Evolutionary conservation across 306 rosid species (phyloP), one percentile per base, ranked within the genome.

Genomic region (Psophocarpus tetragonolobus): DNA sequence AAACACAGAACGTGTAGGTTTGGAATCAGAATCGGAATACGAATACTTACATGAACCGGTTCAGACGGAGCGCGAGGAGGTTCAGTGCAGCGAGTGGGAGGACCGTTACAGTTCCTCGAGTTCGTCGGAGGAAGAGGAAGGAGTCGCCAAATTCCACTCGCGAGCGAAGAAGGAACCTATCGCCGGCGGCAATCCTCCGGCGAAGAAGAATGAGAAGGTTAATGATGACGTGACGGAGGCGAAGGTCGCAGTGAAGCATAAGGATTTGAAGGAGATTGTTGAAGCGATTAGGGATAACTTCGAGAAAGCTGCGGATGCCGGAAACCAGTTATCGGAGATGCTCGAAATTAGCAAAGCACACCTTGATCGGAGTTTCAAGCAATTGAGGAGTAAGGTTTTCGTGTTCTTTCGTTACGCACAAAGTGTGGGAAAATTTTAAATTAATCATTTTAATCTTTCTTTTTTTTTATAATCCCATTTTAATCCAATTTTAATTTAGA

Each of bases 21-120:
- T 33, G 5, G 64, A 47, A 15, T 56, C 75, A 4, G 85, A 82
- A 5, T 81, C 66, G 2, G 76, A 81, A 58, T n/a, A 53, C 15
- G 56, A 60, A 56, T 68, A 26, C 42, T 56, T 54, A 54, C 51
- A 0, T 29, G 67, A 54, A 47, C 66, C 72, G 5, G 69, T 26
- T 63, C 27, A 85, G 76, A 66, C 90, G 6, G 97, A 92, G 82
- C 82, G 97, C 4, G 99, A 95, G 71, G 99, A 95, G 87, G 99
- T 95, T 36, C 94, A 76, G 33, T 95, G 97, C 74, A 95, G 99
- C 80, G 97, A 95, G 58, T 95, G 99, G 99, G 97, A 79, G 17
- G 99, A 89, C 68, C 96, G 83, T 4, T 91, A 86, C 87, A 87
- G 92, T 80, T 86, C 88, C 17, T 75, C 91, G 42, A 89, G 88